These are phyloP conservation scores for Heliocybe sulcata DNA, from an alignment of 1,284 basidiomycete species.

Conservation along the genomic window DNA sequence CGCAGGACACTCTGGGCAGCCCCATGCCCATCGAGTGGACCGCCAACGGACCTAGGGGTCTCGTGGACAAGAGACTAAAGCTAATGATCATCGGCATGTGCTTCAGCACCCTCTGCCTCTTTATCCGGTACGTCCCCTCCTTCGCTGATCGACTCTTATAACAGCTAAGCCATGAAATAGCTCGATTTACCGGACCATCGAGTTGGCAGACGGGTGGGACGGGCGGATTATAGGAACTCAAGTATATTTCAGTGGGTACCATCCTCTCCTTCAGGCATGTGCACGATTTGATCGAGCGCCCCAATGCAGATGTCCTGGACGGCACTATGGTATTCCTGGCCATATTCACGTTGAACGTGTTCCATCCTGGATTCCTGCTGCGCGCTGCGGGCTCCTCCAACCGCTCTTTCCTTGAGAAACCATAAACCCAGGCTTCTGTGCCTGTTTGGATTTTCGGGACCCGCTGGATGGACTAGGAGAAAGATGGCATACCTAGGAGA, in stretches of 20 bases:
- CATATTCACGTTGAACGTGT: constrained; percentile 45
- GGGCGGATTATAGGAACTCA: constrained; percentile 47
- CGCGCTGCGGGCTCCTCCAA: not conserved
- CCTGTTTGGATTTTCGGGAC: too few relatives aligned
- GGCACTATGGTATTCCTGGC: constrained; percentile 53
- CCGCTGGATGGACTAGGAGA: too few relatives aligned
- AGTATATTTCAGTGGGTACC: constrained; percentile 34
- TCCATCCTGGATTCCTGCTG: constrained; percentile 46
- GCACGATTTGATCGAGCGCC: not conserved
- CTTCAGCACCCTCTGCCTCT: constrained; percentile 30
- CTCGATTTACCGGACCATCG: constrained; percentile 47
- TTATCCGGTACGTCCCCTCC: constrained; percentile 26
- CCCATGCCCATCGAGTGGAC: too few relatives aligned
- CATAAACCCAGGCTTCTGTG: too few relatives aligned
- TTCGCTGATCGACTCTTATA: not conserved
- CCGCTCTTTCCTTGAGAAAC: too few relatives aligned
- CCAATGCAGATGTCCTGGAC: constrained; percentile 43
- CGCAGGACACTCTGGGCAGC: too few relatives aligned
- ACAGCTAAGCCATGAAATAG: constrained; percentile 28
- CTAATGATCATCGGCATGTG: constrained; percentile 27
- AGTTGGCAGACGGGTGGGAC: constrained; percentile 46
- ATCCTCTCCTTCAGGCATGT: not conserved
- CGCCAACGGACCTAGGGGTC: too few relatives aligned
- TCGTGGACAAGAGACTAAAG: constrained; percentile 24
- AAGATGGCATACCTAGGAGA: too few relatives aligned